Percentiles rank a stretch among this genome's conserved stretches.
These are phyloP conservation scores for Talaromyces islandicus DNA, from an alignment of 2,329 filamentous ascomycete species.

Conservation along the genomic window DNA sequence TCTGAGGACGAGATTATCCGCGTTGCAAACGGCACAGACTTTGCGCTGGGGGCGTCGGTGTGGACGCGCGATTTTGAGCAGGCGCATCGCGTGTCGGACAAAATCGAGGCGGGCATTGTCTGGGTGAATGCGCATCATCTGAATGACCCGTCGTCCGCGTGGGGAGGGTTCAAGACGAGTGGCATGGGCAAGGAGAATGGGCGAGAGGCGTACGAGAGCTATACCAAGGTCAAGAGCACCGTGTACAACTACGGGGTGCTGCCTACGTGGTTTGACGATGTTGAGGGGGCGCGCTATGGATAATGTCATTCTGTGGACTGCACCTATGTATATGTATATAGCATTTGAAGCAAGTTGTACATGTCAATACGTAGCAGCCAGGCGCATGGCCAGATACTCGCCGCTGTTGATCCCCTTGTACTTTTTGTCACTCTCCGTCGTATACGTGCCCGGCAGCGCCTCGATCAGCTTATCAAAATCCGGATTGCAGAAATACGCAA, in stretches of 20 bases:
- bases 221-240: constrained; percentile 42
- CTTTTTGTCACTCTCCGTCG: constrained; percentile 59
- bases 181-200: constrained; percentile 71
- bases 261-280: constrained; percentile 64
- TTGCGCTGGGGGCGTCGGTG: constrained; percentile 46
- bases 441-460: constrained; percentile 72
- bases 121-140: constrained; percentile 56
- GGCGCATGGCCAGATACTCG: constrained; percentile 71
- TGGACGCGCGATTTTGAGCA: constrained; percentile 47
- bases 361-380: constrained; percentile 64
- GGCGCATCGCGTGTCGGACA: constrained; percentile 41
- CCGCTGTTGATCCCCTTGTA: constrained; percentile 73
- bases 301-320: constrained; percentile 19
- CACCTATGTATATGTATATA: neutral
- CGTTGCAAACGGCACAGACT: constrained; percentile 46
- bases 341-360: no score
- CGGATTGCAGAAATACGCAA: constrained; percentile 91
- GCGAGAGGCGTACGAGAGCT: constrained; percentile 55
- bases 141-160: constrained; percentile 66
- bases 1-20: constrained; percentile 42
- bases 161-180: constrained; percentile 61
- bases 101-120: constrained; percentile 45
- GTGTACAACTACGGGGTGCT: constrained; percentile 57
- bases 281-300: constrained; percentile 53
- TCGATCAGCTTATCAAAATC: constrained; percentile 72